Conservation (phyloP, 192 early-diverging fungal genomes). For the Oehlia diaphana region DNA sequence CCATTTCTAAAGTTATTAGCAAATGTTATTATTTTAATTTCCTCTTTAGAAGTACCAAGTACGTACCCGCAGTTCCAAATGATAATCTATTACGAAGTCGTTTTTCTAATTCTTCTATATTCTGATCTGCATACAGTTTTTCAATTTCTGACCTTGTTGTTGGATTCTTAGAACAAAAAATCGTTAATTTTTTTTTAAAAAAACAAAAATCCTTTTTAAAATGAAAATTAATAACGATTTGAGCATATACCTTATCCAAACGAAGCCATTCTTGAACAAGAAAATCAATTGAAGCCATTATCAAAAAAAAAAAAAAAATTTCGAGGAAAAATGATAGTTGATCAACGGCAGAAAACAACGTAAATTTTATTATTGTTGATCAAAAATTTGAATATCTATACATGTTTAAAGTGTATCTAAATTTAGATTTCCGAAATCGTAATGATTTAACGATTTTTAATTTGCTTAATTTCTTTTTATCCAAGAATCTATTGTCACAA, state of each 20-base stretch:
- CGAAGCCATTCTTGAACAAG: constrained; percentile 59
- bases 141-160: constrained; percentile 62
- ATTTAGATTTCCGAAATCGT: too few species aligned
- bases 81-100: constrained; percentile 67
- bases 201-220: neutral
- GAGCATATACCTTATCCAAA: constrained; percentile 48
- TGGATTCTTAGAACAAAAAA: constrained; percentile 50
- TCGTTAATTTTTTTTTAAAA: neutral
- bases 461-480: too few species aligned
- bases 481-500: too few species aligned
- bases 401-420: too few species aligned
- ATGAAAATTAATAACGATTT: constrained; percentile 1
- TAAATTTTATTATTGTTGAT: too few species aligned
- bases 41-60: neutral
- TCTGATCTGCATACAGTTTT: constrained; percentile 44
- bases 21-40: neutral
- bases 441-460: too few species aligned
- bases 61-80: constrained; percentile 80
- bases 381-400: too few species aligned
- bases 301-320: neutral
- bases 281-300: constrained; percentile 1
- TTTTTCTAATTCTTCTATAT: constrained; percentile 52
- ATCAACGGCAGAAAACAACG: too few species aligned
- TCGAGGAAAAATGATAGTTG: too few species aligned
- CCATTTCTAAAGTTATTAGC: neutral